Evolutionary conservation across 805 yeast genomes (phyloP), one percentile per base, ranked within the genome.

Genomic region (Candida glaebosa): DNA sequence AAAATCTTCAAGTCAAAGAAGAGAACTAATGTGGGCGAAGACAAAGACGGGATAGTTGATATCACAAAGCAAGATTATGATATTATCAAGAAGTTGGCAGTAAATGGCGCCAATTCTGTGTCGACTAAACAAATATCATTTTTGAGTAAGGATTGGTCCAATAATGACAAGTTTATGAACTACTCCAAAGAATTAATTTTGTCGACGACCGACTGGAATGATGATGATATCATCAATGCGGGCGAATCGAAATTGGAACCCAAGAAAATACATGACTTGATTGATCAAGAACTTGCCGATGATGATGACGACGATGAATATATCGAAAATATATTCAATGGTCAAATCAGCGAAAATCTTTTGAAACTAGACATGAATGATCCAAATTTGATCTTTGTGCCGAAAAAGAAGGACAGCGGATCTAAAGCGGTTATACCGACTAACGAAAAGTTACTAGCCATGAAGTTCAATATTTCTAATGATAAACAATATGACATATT

Each of bases 351-450:
- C 36, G 45, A 59, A 3, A 68, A 63, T 3, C 67, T 67, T 20
- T 58, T 82, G 31, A 72, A 71, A 48, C 62, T 93, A 34, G 95
- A 91, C 60, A 75, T 89, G 82, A 93, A 90, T 56, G 99, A 93
- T 60, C 86, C 93, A 10, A 73, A 82, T 40, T 64, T 93, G 43
- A 61, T 91, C 31, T 82, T 93, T 47, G 76, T 81, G 18, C 76
- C 79, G 8, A 73, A 73, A 18, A 52, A 54, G 40, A 33, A 38
- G 15, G 39, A 39, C 5, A 36, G 33, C 26, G 33, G 45, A 19
- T 41, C 59, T 2, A 58, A 49, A 41, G 74, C 80, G 1, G 35
- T 53, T 3, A 62, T 78, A 5, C 85, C 90, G 2, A 60, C 73
- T 2, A 75, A 67, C 44, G 86, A 82, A 36, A 74, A 73, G 46